Evolutionary conservation across 768 basidiomycete species (phyloP).

Genomic region (Amanita jacksonii): DNA sequence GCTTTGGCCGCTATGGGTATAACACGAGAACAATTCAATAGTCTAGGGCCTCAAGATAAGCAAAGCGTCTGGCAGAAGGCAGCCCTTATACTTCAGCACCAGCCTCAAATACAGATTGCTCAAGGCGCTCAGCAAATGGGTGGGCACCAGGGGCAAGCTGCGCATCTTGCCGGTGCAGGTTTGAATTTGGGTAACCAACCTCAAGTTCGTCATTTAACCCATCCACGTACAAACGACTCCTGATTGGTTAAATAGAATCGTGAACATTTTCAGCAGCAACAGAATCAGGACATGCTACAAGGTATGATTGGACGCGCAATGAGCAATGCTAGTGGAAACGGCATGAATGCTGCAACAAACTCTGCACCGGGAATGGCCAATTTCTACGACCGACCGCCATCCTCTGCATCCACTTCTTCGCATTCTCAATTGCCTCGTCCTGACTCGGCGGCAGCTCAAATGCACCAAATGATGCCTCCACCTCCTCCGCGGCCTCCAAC

Average conservation of each 20-base stretch:
- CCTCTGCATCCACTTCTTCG: conserved; percentile 14
- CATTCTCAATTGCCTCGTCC: conserved; percentile 12
- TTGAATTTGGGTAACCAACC: background rate
- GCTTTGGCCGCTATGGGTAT: conserved; percentile 14
- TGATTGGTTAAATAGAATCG: background rate
- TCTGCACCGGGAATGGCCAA: conserved; percentile 8
- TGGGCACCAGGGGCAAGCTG: conserved; percentile 4
- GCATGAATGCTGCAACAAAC: conserved; percentile 5
- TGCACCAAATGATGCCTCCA: conserved; percentile 22
- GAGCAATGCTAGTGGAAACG: background rate
- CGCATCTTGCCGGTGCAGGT: background rate
- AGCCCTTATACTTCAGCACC: conserved; percentile 13
- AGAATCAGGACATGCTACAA: conserved; percentile 8
- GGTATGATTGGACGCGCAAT: conserved; percentile 3
- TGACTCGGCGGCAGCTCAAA: background rate
- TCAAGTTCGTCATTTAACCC: background rate
- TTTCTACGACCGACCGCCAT: conserved; percentile 11
- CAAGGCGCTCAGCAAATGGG: conserved; percentile 8
- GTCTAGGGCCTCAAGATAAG: conserved; percentile 16
- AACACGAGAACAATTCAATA: conserved; percentile 23
- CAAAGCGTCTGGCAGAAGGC: conserved; percentile 17
- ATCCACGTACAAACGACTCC: background rate
- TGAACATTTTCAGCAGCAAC: conserved; percentile 9
- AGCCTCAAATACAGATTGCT: conserved; percentile 10
- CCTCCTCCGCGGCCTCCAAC: conserved; percentile 17